These are phyloP conservation scores for Diospyros lotus DNA, from an alignment of 148 eudicot genomes.

Conservation along the genomic window DNA sequence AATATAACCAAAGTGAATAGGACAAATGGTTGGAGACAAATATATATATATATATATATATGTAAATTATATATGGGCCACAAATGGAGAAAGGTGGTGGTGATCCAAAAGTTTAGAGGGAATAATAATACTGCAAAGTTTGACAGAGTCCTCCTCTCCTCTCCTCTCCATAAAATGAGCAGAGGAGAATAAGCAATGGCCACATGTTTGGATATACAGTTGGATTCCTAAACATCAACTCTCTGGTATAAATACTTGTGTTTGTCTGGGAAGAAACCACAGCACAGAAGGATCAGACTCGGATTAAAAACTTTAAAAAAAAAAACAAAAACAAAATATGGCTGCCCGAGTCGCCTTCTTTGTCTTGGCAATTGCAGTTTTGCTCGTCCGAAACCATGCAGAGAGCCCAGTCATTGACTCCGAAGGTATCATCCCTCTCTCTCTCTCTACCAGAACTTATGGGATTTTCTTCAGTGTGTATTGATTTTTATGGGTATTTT, in stretches of 20 bases:
- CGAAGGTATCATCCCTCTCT: background rate
- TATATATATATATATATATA: no score
- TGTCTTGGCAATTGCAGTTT: background rate
- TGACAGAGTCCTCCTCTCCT: no score
- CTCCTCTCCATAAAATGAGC: background rate
- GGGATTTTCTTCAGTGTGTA: no score
- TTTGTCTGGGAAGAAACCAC: background rate
- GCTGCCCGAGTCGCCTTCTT: constrained; percentile 6
- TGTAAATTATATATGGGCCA: no score
- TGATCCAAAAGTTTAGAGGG: no score
- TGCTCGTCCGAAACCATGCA: background rate
- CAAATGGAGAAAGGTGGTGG: no score
- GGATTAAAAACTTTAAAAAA: background rate
- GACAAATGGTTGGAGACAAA: no score
- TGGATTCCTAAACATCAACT: background rate
- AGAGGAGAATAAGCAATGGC: background rate
- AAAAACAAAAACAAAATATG: constrained; percentile 1
- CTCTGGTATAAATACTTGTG: background rate
- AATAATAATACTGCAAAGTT: no score
- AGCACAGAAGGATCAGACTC: no score
- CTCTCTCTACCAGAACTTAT: background rate
- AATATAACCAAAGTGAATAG: no score
- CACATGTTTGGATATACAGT: background rate
- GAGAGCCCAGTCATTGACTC: background rate
- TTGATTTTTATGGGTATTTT: no score